Conservation (phyloP, 2,329 filamentous ascomycete species). For the Cryphonectria nitschkei region DNA sequence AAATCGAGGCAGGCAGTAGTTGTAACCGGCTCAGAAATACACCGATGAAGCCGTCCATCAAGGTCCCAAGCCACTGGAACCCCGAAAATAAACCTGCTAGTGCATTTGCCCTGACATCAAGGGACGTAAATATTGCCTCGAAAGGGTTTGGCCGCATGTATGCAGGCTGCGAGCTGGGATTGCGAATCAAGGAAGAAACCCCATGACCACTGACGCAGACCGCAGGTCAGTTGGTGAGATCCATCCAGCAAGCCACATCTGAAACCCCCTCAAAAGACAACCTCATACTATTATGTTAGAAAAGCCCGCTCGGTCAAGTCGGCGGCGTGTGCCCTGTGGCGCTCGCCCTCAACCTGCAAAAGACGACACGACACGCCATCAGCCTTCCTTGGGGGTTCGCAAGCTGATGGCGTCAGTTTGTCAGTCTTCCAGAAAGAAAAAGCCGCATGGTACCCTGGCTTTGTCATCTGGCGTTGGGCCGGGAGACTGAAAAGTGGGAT, state of each 20-base stretch:
- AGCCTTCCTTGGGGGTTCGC: background rate
- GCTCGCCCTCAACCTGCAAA: background rate
- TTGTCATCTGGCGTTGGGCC: constrained; percentile 4
- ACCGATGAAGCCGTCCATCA: constrained; percentile 13
- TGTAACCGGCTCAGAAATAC: constrained; percentile 1
- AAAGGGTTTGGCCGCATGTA: constrained; percentile 16
- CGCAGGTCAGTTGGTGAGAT: background rate
- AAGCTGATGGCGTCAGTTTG: background rate
- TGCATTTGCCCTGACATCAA: constrained; percentile 19
- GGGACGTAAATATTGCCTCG: constrained; percentile 16
- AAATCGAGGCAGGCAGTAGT: constrained; percentile 3
- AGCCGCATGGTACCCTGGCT: constrained; percentile 5
- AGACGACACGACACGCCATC: background rate
- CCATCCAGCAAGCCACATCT: background rate
- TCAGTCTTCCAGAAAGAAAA: background rate
- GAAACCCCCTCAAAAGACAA: background rate
- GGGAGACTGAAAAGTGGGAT: background rate
- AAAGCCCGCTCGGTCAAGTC: background rate
- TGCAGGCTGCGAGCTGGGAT: constrained; percentile 3
- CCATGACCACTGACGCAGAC: constrained; percentile 20
- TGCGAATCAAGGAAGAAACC: constrained; percentile 10
- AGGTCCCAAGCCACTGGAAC: constrained; percentile 4
- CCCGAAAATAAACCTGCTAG: background rate
- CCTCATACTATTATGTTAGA: background rate
- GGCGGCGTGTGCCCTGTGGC: background rate